Conservation (phyloP, 257 asterid genomes). For the Eucommia ulmoides region DNA sequence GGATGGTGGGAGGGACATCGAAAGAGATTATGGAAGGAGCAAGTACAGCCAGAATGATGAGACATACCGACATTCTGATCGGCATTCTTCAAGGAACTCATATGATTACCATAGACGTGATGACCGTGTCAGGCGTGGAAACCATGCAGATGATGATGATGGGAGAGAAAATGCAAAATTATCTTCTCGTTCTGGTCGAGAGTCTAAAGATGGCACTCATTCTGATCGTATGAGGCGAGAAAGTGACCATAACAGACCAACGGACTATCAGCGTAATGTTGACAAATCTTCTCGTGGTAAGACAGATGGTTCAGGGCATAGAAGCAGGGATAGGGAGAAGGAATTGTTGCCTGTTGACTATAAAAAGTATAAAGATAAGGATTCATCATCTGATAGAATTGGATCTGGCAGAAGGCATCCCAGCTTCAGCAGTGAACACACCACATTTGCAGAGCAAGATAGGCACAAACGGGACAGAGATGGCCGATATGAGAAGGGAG, state of each 20-base stretch:
- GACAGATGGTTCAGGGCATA: slow-evolving; percentile 33
- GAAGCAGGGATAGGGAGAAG: slow-evolving; percentile 33
- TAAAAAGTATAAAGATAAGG: slow-evolving; percentile 20
- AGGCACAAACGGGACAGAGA: slow-evolving; percentile 32
- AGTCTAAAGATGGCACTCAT: slow-evolving; percentile 24
- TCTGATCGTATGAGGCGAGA: slow-evolving; percentile 35
- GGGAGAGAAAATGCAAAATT: slow-evolving; percentile 55
- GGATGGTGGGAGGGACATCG: slow-evolving; percentile 35
- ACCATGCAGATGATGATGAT: slow-evolving; percentile 49
- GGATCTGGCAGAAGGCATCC: slow-evolving; percentile 49
- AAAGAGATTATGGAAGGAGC: slow-evolving; percentile 27
- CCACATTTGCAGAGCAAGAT: slow-evolving; percentile 22
- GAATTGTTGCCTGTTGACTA: slow-evolving; percentile 11
- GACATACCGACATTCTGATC: slow-evolving; percentile 41
- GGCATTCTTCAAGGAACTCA: slow-evolving; percentile 43
- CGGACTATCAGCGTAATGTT: slow-evolving; percentile 33
- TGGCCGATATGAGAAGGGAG: slow-evolving; percentile 35
- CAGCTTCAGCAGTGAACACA: slow-evolving; percentile 24
- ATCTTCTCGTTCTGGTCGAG: slow-evolving; percentile 48
- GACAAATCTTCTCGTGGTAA: slow-evolving; percentile 36
- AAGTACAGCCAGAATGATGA: slow-evolving; percentile 41
- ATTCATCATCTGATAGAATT: slow-evolving; percentile 31
- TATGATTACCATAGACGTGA: slow-evolving; percentile 30
- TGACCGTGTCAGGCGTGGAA: slow-evolving; percentile 45
- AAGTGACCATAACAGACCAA: slow-evolving; percentile 31